phyloP scores from a whole-genome alignment of 1,139 yeast species.

The Sugiyamaella grinbergsii region DNA sequence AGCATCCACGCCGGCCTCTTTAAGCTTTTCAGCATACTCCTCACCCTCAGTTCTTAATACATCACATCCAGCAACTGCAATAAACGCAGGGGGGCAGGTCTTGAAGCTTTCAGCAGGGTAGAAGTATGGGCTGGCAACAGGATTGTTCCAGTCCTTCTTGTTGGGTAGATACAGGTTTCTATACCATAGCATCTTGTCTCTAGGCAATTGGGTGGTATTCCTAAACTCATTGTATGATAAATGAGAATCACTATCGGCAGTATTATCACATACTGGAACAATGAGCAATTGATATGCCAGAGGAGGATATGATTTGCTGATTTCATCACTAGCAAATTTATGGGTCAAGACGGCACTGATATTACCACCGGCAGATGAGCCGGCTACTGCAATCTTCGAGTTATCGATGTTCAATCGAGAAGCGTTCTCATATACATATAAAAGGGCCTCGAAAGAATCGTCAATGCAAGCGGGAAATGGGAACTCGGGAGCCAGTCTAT shows the following conservation, averaged over 20 bases:
- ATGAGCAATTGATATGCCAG: constrained; percentile 48
- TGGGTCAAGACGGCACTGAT: constrained; percentile 50
- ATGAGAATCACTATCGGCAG: constrained; percentile 47
- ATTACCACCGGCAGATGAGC: constrained; percentile 56
- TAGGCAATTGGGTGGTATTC: constrained; percentile 51
- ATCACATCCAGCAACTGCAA: constrained; percentile 52
- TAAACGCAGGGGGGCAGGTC: constrained; percentile 48
- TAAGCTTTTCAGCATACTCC: constrained; percentile 48
- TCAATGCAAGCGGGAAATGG: constrained; percentile 53
- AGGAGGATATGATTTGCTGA: constrained; percentile 42
- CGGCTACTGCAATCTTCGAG: constrained; percentile 48
- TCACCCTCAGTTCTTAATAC: constrained; percentile 52
- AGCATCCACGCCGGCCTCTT: constrained; percentile 46
- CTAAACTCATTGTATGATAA: constrained; percentile 49
- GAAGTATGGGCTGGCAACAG: constrained; percentile 52
- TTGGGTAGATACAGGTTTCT: constrained; percentile 50
- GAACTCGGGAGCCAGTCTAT: constrained; percentile 52
- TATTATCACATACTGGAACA: constrained; percentile 55
- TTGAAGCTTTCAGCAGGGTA: constrained; percentile 48
- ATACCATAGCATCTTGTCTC: constrained; percentile 55
- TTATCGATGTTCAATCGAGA: constrained; percentile 41
- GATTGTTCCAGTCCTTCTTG: constrained; percentile 43
- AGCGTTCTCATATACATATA: constrained; percentile 33
- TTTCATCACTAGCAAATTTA: constrained; percentile 42
- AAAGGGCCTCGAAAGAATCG: constrained; percentile 48